phyloP scores from a whole-genome alignment of 2,329 filamentous ascomycete genomes.

The Penicillium concentricum region DNA sequence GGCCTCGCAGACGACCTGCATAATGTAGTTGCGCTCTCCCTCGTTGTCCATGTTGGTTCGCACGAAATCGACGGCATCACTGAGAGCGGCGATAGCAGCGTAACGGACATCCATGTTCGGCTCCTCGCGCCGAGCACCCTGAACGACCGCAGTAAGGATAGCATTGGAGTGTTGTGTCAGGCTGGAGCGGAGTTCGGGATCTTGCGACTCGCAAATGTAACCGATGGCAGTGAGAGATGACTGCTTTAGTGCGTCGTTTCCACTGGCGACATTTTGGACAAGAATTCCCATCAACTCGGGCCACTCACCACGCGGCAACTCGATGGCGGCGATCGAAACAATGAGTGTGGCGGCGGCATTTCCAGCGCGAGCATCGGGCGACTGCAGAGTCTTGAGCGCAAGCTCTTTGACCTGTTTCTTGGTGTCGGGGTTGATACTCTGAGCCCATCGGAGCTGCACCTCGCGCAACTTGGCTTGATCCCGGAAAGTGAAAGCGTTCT shows the following conservation, averaged over 20 bases:
- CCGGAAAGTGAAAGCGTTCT: conserved; percentile 96
- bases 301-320: conserved; percentile 92
- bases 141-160: conserved; percentile 95
- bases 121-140: conserved; percentile 96
- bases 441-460: conserved; percentile 90
- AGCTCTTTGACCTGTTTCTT: conserved; percentile 87
- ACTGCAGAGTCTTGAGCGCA: conserved; percentile 81
- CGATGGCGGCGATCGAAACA: conserved; percentile 89
- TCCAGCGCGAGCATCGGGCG: conserved; percentile 77
- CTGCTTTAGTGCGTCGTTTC: conserved; percentile 86
- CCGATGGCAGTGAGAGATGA: conserved; percentile 93
- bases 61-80: conserved; percentile 96
- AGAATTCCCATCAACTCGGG: conserved; percentile 82
- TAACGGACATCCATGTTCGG: conserved; percentile 84
- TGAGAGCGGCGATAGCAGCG: conserved; percentile 88
- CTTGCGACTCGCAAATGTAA: conserved; percentile 96
- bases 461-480: conserved; percentile 84
- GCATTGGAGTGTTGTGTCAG: conserved; percentile 89
- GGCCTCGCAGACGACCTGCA: conserved; percentile 99
- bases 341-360: conserved; percentile 92
- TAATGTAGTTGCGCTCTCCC: conserved; percentile 99
- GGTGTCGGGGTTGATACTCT: conserved; percentile 74
- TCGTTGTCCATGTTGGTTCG: conserved; percentile 99
- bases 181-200: conserved; percentile 77
- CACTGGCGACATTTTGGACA: conserved; percentile 88